phyloP scores from a whole-genome alignment of 225 moss, liverwort and hornwort species.

The Rhytidiadelphus loreus region DNA sequence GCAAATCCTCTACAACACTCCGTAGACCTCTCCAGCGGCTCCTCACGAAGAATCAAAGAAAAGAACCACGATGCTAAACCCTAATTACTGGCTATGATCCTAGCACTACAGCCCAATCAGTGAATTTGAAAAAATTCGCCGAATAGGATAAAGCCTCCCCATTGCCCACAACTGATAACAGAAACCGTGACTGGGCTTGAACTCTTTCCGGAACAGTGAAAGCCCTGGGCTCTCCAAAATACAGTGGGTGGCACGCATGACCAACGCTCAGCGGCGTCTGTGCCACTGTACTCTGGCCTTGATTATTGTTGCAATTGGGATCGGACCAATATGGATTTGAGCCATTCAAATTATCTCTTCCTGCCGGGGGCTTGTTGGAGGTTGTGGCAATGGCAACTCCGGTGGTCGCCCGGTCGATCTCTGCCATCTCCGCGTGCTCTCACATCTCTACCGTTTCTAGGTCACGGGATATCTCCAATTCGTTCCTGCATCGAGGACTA shows the following conservation, averaged over 20 bases:
- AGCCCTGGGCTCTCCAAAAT: neutral
- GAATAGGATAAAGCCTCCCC: neutral
- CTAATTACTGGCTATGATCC: neutral
- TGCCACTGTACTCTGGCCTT: neutral
- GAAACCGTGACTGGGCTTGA: neutral
- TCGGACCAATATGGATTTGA: neutral
- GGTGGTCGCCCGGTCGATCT: conserved; percentile 18
- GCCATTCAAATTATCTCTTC: neutral
- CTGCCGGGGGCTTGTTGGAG: neutral
- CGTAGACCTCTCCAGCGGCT: neutral
- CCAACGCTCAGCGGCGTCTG: neutral
- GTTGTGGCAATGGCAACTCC: conserved; percentile 14
- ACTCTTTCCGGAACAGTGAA: neutral
- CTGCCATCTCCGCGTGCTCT: conserved; percentile 8
- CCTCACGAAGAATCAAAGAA: neutral
- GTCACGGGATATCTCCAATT: neutral
- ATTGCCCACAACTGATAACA: neutral
- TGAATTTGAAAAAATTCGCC: neutral
- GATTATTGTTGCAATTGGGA: neutral
- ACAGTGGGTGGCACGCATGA: neutral
- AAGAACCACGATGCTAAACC: neutral
- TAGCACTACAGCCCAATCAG: neutral
- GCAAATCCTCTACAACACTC: neutral
- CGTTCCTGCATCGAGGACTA: neutral
- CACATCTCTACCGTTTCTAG: neutral